Base-by-base conservation (phyloP, 768 basidiomycete genomes). In the Boletus speciosus region DNA sequence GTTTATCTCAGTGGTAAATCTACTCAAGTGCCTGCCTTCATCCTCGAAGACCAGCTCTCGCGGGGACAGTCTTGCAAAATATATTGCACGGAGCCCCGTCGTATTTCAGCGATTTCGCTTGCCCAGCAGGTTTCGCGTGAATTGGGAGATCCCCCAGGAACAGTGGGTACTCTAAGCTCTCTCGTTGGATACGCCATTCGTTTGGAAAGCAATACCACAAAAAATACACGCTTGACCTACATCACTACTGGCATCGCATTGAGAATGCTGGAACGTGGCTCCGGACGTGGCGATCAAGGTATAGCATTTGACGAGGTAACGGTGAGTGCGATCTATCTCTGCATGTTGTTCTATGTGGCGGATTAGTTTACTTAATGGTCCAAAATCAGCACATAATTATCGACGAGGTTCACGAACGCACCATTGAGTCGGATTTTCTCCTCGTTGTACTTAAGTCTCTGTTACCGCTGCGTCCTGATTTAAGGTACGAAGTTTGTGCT, bases 381-480 rank as follows among this genome's bases (percentile, higher is more conserved):
- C 23, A 36, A 49, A 57, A 36, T 16, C 49, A 93, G 91, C 94
- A 97, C 65, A 85, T 99, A 66, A 88, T 99, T 55, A 88, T 98
- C 40, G 96, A 99, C 61, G 96, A 99, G 85, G 92, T 97, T 44
- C 96, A 99, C 64, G 96, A 99, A 74, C 86, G 96, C 21, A 92
- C 87, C 7, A 97, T 99, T 60, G 96, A 99, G 66, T 95, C 93
- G 0, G 96, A 98, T 70, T 99, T 99, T 73, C 79, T 99, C 32
- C 76, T 99, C 32, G 93, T 98, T 60, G 92, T 98, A 6, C 78
- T 99, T 49, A 93, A 92, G 70, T 85, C 89, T 15, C 73, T 98
- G 34, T 70, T 97, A 48, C 72, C 78, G 51, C 82, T 86, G 58
- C 80, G 91, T 25, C 80, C 85, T 46, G 85, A 96, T 61, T 75